Evolutionary conservation across 257 asterid species (phyloP).

Genomic region (Solanum chaucha): DNA sequence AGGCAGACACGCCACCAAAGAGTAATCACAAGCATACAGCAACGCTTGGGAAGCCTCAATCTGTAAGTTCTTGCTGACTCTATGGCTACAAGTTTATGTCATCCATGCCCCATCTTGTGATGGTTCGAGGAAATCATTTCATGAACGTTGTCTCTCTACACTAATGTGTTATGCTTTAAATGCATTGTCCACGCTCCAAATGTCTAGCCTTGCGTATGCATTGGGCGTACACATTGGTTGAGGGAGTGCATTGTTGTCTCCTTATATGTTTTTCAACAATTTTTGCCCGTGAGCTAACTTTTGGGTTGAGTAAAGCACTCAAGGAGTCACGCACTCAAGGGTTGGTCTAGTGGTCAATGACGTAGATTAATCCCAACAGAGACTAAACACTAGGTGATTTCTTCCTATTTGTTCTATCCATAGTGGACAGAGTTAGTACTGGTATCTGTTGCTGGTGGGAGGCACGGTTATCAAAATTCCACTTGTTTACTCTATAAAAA

Average conservation of each 20-base stretch:
- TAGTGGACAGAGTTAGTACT: too few relatives aligned
- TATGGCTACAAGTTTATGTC: background rate
- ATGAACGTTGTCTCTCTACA: background rate
- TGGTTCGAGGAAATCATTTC: background rate
- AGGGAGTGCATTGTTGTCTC: background rate
- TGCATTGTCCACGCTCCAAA: too few relatives aligned
- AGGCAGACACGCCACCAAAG: slow-evolving; percentile 40
- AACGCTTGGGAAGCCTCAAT: slow-evolving; percentile 60
- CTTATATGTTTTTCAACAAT: background rate
- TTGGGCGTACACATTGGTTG: background rate
- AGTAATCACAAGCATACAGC: slow-evolving; percentile 28
- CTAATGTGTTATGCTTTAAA: background rate
- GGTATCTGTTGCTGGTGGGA: background rate
- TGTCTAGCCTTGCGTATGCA: background rate
- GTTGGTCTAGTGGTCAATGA: background rate
- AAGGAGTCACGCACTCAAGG: background rate
- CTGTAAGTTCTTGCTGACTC: slow-evolving; percentile 32
- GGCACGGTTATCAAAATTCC: background rate
- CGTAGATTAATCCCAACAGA: background rate
- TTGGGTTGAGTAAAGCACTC: background rate
- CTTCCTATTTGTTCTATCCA: background rate
- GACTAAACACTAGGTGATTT: background rate
- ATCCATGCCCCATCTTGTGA: background rate
- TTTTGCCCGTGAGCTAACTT: background rate
- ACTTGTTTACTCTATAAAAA: too few relatives aligned